Percentiles rank a stretch among this genome's conserved stretches.
Conservation (phyloP, 352 stramenopile genomes). For the Phytophthora syringae region DNA sequence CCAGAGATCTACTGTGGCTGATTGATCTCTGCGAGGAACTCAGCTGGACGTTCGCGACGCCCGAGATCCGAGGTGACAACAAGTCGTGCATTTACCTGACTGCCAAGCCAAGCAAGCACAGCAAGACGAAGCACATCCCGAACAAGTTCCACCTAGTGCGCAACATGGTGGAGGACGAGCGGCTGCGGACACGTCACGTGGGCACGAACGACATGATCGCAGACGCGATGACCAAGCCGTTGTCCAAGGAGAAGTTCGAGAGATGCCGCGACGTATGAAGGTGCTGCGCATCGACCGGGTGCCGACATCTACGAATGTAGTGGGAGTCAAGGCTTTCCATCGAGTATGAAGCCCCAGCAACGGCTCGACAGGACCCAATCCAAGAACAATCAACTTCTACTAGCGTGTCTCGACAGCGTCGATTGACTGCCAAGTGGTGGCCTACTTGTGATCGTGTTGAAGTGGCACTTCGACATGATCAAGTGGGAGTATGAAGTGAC, state of each 20-base stretch:
- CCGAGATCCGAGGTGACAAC: constrained; percentile 3
- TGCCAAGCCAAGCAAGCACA: background rate
- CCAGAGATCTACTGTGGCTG: constrained; percentile 2
- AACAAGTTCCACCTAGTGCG: constrained; percentile 31
- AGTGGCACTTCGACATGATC: no score
- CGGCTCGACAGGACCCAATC: no score
- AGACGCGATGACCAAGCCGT: constrained; percentile 5
- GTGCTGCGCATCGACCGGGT: no score
- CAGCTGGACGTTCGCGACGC: background rate
- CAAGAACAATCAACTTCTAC: no score
- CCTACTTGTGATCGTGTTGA: no score
- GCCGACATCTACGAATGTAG: no score
- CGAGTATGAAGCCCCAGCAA: no score
- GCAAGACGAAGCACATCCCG: constrained; percentile 28
- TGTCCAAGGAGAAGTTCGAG: background rate
- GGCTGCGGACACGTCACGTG: background rate
- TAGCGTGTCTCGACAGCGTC: no score
- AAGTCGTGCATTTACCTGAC: background rate
- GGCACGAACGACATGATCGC: constrained; percentile 9
- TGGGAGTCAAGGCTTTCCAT: no score
- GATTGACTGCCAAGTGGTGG: no score
- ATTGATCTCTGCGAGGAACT: constrained; percentile 5
- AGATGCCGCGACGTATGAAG: no score
- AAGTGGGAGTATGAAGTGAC: no score
- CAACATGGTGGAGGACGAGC: background rate